Conservation (phyloP, 2,329 filamentous ascomycete genomes). For the Neofusicoccum sp. region DNA sequence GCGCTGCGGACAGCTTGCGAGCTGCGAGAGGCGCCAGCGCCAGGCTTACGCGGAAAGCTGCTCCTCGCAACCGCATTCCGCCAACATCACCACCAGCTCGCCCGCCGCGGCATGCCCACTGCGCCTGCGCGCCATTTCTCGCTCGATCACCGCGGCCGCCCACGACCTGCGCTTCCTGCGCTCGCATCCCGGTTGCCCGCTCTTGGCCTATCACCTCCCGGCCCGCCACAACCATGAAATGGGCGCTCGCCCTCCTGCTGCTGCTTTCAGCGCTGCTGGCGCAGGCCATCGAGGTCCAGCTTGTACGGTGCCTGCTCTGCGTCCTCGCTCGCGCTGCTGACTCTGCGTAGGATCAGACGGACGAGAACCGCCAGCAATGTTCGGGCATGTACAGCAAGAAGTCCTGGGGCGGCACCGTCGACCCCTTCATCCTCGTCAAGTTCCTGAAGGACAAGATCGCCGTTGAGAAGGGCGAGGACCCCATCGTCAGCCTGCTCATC, state of each 20-base stretch:
- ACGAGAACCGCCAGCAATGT: slow-evolving; percentile 71
- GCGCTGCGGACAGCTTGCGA: slow-evolving; percentile 12
- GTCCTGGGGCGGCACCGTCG: slow-evolving; percentile 81
- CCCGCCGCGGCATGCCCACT: not conserved
- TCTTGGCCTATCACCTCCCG: not conserved
- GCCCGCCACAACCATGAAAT: slow-evolving; percentile 31
- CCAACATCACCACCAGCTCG: not conserved
- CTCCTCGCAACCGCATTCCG: slow-evolving; percentile 7
- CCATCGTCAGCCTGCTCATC: slow-evolving; percentile 78
- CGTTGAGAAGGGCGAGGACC: slow-evolving; percentile 51
- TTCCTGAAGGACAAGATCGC: slow-evolving; percentile 61
- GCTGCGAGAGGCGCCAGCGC: not conserved
- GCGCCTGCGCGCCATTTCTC: not conserved
- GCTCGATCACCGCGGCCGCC: not conserved
- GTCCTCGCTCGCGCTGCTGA: slow-evolving; percentile 16
- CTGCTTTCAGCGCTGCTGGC: slow-evolving; percentile 31
- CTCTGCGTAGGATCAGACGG: slow-evolving; percentile 66
- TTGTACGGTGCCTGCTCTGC: slow-evolving; percentile 27
- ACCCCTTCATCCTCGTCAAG: slow-evolving; percentile 85
- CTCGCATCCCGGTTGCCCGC: no score
- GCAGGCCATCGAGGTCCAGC: slow-evolving; percentile 36
- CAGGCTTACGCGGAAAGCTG: slow-evolving; percentile 14
- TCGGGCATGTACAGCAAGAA: slow-evolving; percentile 90
- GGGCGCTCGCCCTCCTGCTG: slow-evolving; percentile 34
- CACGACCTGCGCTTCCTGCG: no score